phyloP scores from a whole-genome alignment of 805 yeast species.

The Yarrowia porcina region DNA sequence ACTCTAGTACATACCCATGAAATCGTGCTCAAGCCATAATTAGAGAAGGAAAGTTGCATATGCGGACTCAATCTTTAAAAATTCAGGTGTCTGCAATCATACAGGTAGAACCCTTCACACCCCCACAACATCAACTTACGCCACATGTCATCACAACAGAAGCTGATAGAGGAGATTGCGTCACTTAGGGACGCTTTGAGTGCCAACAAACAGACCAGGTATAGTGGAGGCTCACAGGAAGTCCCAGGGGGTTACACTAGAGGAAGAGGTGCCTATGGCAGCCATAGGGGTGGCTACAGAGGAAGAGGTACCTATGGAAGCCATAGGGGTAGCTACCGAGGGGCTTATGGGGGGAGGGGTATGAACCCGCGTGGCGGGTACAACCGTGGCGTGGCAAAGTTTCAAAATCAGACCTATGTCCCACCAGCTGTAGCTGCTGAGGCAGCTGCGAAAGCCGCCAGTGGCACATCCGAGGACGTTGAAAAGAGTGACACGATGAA shows the following conservation, averaged over 20 bases:
- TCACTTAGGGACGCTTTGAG: neutral
- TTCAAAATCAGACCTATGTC: conserved; percentile 14
- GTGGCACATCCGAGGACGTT: neutral
- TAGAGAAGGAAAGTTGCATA: too few relatives aligned
- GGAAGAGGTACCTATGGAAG: neutral
- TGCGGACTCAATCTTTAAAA: too few relatives aligned
- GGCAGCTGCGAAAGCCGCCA: conserved; percentile 14
- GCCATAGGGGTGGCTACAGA: neutral
- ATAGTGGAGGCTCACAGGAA: conserved; percentile 17
- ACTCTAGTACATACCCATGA: too few relatives aligned
- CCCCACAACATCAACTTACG: neutral
- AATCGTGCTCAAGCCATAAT: too few relatives aligned
- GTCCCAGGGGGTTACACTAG: neutral
- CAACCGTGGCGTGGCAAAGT: neutral
- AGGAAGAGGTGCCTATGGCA: neutral
- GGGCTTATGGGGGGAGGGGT: conserved; percentile 8
- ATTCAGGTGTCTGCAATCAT: too few relatives aligned
- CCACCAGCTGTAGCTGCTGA: conserved; percentile 18
- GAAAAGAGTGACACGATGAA: too few relatives aligned
- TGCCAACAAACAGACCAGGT: conserved; percentile 5
- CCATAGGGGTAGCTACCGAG: neutral
- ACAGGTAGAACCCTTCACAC: too few relatives aligned
- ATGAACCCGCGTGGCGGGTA: neutral
- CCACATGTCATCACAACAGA: conserved; percentile 12
- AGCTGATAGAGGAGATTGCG: conserved; percentile 19